A percentile compares a stretch with the other conserved stretches of the same genome.
These are phyloP conservation scores for Teunomyces kruisii DNA, from an alignment of 805 yeast species.

Conservation along the genomic window DNA sequence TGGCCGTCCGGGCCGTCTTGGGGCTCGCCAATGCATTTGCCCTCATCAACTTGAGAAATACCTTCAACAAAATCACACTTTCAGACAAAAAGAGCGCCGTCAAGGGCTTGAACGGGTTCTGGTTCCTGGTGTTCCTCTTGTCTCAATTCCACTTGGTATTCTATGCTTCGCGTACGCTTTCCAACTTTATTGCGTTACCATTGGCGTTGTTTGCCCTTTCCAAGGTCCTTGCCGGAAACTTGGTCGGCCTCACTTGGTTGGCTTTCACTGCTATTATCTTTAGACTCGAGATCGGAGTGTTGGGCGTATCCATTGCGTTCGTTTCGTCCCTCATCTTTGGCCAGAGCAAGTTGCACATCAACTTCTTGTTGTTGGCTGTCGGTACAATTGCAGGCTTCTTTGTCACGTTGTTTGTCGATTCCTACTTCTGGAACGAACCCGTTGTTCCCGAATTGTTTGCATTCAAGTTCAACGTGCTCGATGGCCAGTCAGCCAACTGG, in stretches of 20 bases:
- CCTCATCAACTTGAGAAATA: constrained; percentile 50
- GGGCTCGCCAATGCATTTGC: constrained; percentile 62
- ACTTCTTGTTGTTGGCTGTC: constrained; percentile 36
- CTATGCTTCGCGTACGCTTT: constrained; percentile 82
- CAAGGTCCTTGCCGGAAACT: constrained; percentile 49
- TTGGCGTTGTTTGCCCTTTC: constrained; percentile 58
- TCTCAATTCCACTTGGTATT: constrained; percentile 78
- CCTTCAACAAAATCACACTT: constrained; percentile 22
- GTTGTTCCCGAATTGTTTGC: constrained; percentile 77
- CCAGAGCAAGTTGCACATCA: constrained; percentile 43
- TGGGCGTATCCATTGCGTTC: constrained; percentile 49
- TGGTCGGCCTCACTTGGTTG: constrained; percentile 49
- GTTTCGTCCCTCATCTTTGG: constrained; percentile 45
- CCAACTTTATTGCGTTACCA: constrained; percentile 86
- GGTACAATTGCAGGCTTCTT: constrained; percentile 57
- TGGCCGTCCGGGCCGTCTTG: constrained; percentile 55
- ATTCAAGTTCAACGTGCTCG: constrained; percentile 71
- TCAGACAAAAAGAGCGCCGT: constrained; percentile 16
- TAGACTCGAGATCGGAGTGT: constrained; percentile 66
- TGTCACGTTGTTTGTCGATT: constrained; percentile 56
- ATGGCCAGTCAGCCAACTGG: constrained; percentile 77
- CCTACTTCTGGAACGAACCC: constrained; percentile 66
- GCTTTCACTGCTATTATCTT: constrained; percentile 67
- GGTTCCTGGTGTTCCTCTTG: constrained; percentile 59
- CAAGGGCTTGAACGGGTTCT: constrained; percentile 39